A percentile compares a stretch with the other conserved stretches of the same genome.
Conservation (phyloP, 2,329 filamentous ascomycete species). For the Pseudogymnoascus sp. region DNA sequence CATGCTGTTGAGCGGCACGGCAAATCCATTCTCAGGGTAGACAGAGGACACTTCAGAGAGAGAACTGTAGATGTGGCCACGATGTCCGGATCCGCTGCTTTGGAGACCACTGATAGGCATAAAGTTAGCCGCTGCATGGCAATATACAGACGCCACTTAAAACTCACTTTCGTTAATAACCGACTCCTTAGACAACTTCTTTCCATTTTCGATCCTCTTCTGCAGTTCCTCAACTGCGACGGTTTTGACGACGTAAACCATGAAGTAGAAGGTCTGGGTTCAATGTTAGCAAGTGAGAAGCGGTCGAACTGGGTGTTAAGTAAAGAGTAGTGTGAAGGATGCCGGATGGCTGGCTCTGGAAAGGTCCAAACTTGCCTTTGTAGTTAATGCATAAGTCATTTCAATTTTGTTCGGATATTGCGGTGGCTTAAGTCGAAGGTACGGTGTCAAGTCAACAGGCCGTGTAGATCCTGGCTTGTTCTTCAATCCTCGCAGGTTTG, state of each 20-base stretch:
- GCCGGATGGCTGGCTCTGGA: slow-evolving; percentile 13
- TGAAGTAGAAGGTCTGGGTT: slow-evolving; percentile 61
- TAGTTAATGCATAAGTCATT: slow-evolving; percentile 86
- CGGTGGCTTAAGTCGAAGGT: slow-evolving; percentile 58
- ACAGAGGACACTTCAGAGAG: slow-evolving; percentile 87
- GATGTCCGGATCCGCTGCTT: slow-evolving; percentile 80
- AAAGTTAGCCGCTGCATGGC: background rate
- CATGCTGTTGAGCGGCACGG: slow-evolving; percentile 76
- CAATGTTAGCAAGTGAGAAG: background rate
- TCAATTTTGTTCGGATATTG: slow-evolving; percentile 69
- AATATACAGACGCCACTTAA: background rate
- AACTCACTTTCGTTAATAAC: slow-evolving; percentile 76
- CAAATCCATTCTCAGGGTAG: slow-evolving; percentile 70
- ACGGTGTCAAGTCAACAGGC: slow-evolving; percentile 80
- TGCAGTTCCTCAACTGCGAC: slow-evolving; percentile 67
- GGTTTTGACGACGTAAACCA: slow-evolving; percentile 67
- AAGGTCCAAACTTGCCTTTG: slow-evolving; percentile 54
- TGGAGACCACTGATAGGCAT: slow-evolving; percentile 59
- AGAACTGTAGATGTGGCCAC: slow-evolving; percentile 80
- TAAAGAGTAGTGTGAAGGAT: slow-evolving; percentile 12
- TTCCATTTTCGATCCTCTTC: slow-evolving; percentile 54
- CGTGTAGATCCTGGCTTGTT: slow-evolving; percentile 93
- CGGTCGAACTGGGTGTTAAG: background rate
- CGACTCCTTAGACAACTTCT: slow-evolving; percentile 68
- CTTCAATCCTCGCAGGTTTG: slow-evolving; percentile 90